Conservation (phyloP, 768 basidiomycete species). For the Leccinum boreale region DNA sequence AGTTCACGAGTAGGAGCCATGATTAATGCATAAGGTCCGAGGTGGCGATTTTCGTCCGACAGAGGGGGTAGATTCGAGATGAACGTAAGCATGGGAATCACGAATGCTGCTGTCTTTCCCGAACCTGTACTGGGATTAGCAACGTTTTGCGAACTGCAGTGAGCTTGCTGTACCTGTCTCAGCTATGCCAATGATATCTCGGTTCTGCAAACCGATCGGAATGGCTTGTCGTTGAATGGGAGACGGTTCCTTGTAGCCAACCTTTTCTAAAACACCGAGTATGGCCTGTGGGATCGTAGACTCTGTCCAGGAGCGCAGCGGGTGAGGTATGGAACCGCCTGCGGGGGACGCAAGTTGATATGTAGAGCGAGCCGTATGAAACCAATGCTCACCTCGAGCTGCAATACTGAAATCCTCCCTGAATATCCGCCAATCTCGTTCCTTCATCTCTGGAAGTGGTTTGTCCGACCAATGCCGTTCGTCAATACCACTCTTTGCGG, state of each 20-base stretch:
- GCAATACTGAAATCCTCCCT: conserved; percentile 97
- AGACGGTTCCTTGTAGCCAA: conserved; percentile 97
- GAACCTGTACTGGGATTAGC: conserved; percentile 57
- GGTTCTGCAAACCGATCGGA: conserved; percentile 95
- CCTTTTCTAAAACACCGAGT: conserved; percentile 78
- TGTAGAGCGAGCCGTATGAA: background rate
- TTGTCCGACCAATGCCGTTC: conserved; percentile 99
- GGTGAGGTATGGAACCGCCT: conserved; percentile 94
- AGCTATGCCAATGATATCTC: conserved; percentile 97
- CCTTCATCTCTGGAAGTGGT: conserved; percentile 85
- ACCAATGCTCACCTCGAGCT: conserved; percentile 62
- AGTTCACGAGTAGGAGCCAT: conserved; percentile 97
- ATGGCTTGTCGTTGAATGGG: conserved; percentile 98
- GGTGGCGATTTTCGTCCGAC: conserved; percentile 88
- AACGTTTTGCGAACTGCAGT: background rate
- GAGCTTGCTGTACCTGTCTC: conserved; percentile 73
- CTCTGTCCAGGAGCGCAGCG: conserved; percentile 89
- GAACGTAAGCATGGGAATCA: conserved; percentile 96
- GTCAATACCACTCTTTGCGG: conserved; percentile 78
- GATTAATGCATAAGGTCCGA: conserved; percentile 92
- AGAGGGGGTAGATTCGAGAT: conserved; percentile 84
- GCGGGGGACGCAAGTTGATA: conserved; percentile 5
- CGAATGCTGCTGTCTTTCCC: conserved; percentile 98
- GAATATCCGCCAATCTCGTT: conserved; percentile 99
- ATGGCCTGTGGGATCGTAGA: conserved; percentile 77